Percentiles rank a stretch among this genome's conserved stretches.
Conservation (phyloP, 2,329 filamentous ascomycete species). For the Stenocarpella maydis region DNA sequence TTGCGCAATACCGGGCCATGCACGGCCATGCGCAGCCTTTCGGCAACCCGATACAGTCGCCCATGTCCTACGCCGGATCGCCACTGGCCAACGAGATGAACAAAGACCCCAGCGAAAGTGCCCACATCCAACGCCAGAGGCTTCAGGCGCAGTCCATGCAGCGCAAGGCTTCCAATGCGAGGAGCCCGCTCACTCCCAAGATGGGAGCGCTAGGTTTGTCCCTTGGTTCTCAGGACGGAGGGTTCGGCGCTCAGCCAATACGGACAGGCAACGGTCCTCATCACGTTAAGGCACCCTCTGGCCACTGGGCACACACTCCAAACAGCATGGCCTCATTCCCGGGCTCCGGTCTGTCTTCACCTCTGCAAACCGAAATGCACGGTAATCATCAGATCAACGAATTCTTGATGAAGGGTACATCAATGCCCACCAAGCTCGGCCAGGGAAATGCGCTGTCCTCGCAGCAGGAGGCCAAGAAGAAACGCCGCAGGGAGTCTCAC, state of each 20-base stretch:
- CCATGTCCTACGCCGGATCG: slow-evolving; percentile 59
- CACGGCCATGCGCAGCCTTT: slow-evolving; percentile 65
- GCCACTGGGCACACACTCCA: slow-evolving; percentile 89
- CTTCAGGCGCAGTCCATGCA: slow-evolving; percentile 69
- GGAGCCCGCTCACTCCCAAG: slow-evolving; percentile 87
- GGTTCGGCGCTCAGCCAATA: slow-evolving; percentile 81
- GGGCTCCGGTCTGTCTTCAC: slow-evolving; percentile 89
- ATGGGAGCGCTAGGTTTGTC: slow-evolving; percentile 79
- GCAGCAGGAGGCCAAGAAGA: slow-evolving; percentile 92
- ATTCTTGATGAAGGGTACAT: slow-evolving; percentile 87
- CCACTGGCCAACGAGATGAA: slow-evolving; percentile 59
- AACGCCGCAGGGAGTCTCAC: slow-evolving; percentile 90
- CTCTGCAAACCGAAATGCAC: slow-evolving; percentile 71
- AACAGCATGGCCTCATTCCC: slow-evolving; percentile 85
- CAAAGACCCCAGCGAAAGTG: slow-evolving; percentile 58
- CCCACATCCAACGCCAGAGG: slow-evolving; percentile 67
- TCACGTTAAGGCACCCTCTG: slow-evolving; percentile 86
- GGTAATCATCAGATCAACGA: slow-evolving; percentile 81
- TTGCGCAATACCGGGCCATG: slow-evolving; percentile 78
- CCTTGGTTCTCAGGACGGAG: slow-evolving; percentile 72
- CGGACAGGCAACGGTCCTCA: slow-evolving; percentile 66
- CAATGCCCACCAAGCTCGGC: slow-evolving; percentile 86
- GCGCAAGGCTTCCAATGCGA: slow-evolving; percentile 76
- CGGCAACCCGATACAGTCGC: slow-evolving; percentile 62
- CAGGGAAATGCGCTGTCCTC: slow-evolving; percentile 56